Evolutionary conservation across 2,329 filamentous ascomycete species (phyloP), one percentile per base, ranked within the genome.

Genomic region (Orbilia blumenaviensis): DNA sequence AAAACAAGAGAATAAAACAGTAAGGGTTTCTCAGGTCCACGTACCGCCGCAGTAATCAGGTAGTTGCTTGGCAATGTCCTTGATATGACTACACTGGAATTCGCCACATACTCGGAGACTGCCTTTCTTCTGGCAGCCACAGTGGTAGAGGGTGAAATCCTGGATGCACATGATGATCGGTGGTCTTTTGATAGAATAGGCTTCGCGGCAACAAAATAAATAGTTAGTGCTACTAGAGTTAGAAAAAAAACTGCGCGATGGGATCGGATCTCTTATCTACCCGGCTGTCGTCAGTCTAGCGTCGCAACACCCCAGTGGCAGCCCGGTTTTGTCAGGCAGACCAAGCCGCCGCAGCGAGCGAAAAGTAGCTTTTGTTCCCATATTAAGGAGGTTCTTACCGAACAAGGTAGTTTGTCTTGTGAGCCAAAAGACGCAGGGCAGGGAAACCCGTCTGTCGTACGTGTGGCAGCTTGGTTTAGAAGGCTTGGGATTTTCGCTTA

Each of bases 41-140:
- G n/a, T 58, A 75, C 71, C 8, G 5, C 38, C 16, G 10, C 71
- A 75, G 18, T 41, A 68, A 36, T 75, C 63, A 12, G 48, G 36
- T 2, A 41, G 25, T 27, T 23, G 38, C 18, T 68, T 75, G 4
- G 32, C 71, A 46, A 75, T 42, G 38, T 75, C 71, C 44, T 64
- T 68, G 21, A 58, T 75, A 50, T 68, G 29, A 16, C 58, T 64
- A 23, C 71, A 75, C 25, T 68, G 58, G 21, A 48, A 58, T 18
- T 75, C 71, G 46, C 71, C 71, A 42, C 71, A 75, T 18, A 18
- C 71, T 46, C 71, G 63, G 16, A 75, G 62, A 27, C 63, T 56
- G 56, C 63, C 71, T 48, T 75, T 75, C 32, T 27, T 68, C 32
- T 68, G 36, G 18, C 71, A 75, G 8, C 71, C 71, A 52, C 71